Evolutionary conservation across 345 rosid genomes (phyloP).

Genomic region (Pugionium dolabratum): DNA sequence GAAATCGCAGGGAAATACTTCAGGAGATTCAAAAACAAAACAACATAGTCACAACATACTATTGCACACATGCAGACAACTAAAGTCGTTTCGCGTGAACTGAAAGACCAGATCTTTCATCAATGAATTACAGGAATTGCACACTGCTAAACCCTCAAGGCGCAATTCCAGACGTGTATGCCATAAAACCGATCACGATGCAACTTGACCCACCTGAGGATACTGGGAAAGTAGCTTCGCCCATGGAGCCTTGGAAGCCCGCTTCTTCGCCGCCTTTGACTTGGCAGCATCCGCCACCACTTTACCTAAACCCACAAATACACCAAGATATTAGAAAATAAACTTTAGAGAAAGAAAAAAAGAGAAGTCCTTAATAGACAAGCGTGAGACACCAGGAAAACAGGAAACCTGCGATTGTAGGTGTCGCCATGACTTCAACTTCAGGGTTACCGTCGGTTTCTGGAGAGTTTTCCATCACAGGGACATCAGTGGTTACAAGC

Average conservation of each 20-base stretch:
- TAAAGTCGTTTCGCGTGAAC: slow-evolving; percentile 7
- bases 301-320: slow-evolving; percentile 48
- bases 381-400: slow-evolving; percentile 36
- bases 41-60: slow-evolving; percentile 15
- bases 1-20: slow-evolving; percentile 33
- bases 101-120: slow-evolving; percentile 26
- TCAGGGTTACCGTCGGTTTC: slow-evolving; percentile 49
- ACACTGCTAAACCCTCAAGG: slow-evolving; percentile 10
- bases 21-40: slow-evolving; percentile 24
- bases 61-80: slow-evolving; percentile 18
- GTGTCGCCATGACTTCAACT: slow-evolving; percentile 54
- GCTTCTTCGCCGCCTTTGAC: slow-evolving; percentile 39
- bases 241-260: slow-evolving; percentile 65
- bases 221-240: slow-evolving; percentile 90
- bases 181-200: slow-evolving; percentile 7
- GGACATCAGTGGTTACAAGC: slow-evolving; percentile 40
- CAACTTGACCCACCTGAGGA: slow-evolving; percentile 56
- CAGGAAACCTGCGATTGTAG: slow-evolving; percentile 54
- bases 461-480: slow-evolving; percentile 46
- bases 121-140: not conserved
- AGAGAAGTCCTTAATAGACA: not conserved
- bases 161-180: slow-evolving; percentile 13
- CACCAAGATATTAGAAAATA: slow-evolving; percentile 20
- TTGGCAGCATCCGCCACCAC: slow-evolving; percentile 31
- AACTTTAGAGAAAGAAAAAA: not conserved